Conservation (phyloP, 495 filamentous ascomycete genomes). For the Penicillium turbatum region DNA sequence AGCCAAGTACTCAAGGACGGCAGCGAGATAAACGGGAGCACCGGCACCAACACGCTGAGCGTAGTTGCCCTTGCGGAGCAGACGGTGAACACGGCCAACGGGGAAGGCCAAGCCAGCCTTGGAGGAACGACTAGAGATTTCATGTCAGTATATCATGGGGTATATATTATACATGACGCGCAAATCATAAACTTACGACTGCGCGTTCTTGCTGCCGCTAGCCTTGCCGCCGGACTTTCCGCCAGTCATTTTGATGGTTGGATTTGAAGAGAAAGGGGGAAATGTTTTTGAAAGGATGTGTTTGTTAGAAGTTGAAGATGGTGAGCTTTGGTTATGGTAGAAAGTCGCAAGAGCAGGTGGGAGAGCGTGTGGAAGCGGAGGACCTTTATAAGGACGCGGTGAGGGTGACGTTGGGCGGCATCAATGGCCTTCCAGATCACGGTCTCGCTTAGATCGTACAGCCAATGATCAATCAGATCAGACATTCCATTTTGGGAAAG, state of each 20-base stretch:
- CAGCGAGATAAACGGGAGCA: conserved; percentile 96
- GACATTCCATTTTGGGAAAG: conserved; percentile 30
- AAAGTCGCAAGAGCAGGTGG: conserved; percentile 23
- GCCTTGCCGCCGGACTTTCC: conserved; percentile 99
- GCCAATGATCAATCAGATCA: conserved; percentile 29
- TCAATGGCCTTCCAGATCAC: conserved; percentile 45
- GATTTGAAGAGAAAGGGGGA: conserved; percentile 23
- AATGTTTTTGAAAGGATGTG: conserved; percentile 18
- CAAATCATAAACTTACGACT: conserved; percentile 62
- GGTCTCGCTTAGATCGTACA: conserved; percentile 45
- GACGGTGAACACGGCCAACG: conserved; percentile 99
- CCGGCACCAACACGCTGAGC: conserved; percentile 99
- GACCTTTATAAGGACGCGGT: conserved; percentile 46
- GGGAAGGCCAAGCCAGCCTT: conserved; percentile 99
- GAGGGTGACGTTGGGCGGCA: conserved; percentile 40
- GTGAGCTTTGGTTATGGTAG: conserved; percentile 23
- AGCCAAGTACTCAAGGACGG: conserved; percentile 96
- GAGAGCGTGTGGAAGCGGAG: conserved; percentile 31
- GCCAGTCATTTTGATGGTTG: conserved; percentile 88
- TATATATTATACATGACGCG: conserved; percentile 8
- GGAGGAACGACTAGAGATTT: conserved; percentile 75
- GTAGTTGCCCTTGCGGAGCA: conserved; percentile 99
- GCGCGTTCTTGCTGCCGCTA: conserved; percentile 91
- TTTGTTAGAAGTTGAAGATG: conserved; percentile 7
- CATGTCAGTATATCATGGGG: conserved; percentile 32